phyloP scores from a whole-genome alignment of 2,329 filamentous ascomycete species.

The Ceratocystis colombiana region DNA sequence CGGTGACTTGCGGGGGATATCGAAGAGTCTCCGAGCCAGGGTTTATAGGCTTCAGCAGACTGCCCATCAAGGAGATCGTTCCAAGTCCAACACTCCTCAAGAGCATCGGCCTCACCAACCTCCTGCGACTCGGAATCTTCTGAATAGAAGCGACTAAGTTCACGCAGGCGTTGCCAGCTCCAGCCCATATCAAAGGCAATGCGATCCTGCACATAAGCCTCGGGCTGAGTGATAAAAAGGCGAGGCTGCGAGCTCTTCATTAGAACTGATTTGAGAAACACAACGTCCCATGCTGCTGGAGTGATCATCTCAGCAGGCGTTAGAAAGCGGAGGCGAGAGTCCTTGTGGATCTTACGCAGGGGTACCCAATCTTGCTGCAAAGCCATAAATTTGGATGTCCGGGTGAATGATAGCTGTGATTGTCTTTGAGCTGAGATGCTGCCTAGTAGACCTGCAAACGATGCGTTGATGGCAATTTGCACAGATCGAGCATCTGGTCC shows the following conservation, averaged over 20 bases:
- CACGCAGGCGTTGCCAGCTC: constrained; percentile 61
- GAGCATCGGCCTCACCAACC: constrained; percentile 51
- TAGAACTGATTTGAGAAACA: constrained; percentile 60
- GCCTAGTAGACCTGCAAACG: constrained; percentile 49
- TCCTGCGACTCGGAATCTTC: constrained; percentile 38
- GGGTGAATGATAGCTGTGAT: constrained; percentile 9
- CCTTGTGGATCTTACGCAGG: constrained; percentile 64
- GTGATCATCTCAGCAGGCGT: constrained; percentile 63
- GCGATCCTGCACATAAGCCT: constrained; percentile 60
- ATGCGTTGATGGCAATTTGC: constrained; percentile 49
- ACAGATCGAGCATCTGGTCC: constrained; percentile 59
- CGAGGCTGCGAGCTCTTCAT: constrained; percentile 61
- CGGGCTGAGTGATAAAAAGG: constrained; percentile 65
- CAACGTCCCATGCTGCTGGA: constrained; percentile 58
- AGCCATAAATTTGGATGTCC: constrained; percentile 41
- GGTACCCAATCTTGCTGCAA: constrained; percentile 63
- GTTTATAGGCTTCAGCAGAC: constrained; percentile 8
- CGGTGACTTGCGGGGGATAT: neutral
- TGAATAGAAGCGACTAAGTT: constrained; percentile 48
- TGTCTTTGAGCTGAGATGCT: constrained; percentile 17
- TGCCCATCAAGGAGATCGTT: constrained; percentile 53
- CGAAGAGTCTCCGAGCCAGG: neutral
- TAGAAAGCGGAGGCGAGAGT: constrained; percentile 61
- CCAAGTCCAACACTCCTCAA: constrained; percentile 59
- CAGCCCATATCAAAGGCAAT: constrained; percentile 47